Conservation (phyloP, 1,139 yeast genomes). For the Protomyces gravidus region DNA sequence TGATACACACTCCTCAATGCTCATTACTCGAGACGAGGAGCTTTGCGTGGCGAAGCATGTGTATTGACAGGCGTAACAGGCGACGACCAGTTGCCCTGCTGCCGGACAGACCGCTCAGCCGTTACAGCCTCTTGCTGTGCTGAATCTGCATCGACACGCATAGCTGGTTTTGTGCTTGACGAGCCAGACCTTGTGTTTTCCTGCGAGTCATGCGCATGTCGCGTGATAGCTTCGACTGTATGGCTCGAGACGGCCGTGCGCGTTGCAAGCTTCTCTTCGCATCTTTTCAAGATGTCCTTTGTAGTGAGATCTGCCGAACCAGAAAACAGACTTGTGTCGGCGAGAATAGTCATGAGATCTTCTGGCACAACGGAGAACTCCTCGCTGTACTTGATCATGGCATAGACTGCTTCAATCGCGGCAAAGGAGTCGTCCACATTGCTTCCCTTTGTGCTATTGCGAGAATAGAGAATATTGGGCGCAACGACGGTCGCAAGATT, state of each 20-base stretch:
- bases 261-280: slow-evolving; percentile 32
- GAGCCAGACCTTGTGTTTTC: background rate
- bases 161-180: slow-evolving; percentile 8
- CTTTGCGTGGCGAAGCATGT: background rate
- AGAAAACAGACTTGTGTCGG: slow-evolving; percentile 37
- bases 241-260: slow-evolving; percentile 15
- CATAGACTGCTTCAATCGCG: slow-evolving; percentile 86
- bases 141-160: slow-evolving; percentile 17
- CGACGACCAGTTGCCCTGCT: background rate
- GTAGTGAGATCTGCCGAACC: slow-evolving; percentile 37
- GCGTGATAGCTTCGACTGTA: slow-evolving; percentile 25
- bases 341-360: slow-evolving; percentile 42
- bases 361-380: slow-evolving; percentile 74
- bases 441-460: slow-evolving; percentile 44
- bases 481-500: slow-evolving; percentile 93
- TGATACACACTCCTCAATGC: background rate
- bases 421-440: slow-evolving; percentile 75
- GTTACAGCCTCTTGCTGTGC: slow-evolving; percentile 16
- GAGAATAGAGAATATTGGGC: slow-evolving; percentile 73
- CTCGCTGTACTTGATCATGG: slow-evolving; percentile 76
- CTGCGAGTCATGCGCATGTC: slow-evolving; percentile 7
- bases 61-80: background rate
- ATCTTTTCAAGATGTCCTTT: slow-evolving; percentile 39
- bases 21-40: background rate
- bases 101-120: slow-evolving; percentile 8